Conservation (phyloP, 139 green algal species). For the Auxenochlorella pyrenoidosa region DNA sequence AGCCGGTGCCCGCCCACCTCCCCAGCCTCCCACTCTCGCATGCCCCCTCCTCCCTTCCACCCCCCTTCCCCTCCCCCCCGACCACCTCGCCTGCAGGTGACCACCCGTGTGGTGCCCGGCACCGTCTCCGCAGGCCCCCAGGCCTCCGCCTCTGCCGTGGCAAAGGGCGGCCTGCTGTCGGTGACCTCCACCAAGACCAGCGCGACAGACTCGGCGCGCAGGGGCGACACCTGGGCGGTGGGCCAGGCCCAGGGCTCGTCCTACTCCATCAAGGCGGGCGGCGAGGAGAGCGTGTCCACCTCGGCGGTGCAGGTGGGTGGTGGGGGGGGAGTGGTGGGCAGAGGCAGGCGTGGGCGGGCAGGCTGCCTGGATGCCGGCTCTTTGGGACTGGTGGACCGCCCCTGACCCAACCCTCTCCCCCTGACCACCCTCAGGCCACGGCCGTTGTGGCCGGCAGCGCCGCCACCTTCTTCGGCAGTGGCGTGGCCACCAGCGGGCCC, state of each 20-base stretch:
- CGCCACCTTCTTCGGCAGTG: background rate
- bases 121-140: background rate
- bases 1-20: no score
- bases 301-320: background rate
- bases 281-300: background rate
- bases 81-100: background rate
- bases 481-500: background rate
- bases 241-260: background rate
- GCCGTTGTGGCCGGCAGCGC: background rate
- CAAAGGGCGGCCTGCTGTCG: background rate
- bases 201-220: background rate
- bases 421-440: background rate
- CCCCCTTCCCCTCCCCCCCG: background rate
- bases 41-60: no score
- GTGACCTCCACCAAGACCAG: background rate
- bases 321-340: background rate
- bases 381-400: no score
- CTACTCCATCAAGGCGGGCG: background rate
- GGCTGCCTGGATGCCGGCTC: no score
- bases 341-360: background rate
- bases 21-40: no score
- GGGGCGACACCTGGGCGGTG: background rate
- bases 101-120: background rate
- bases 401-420: background rate
- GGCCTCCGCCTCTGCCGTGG: background rate